Percentiles rank a stretch among this genome's conserved stretches.
These are phyloP conservation scores for Sarocladium oryzae DNA, from an alignment of 2,329 filamentous ascomycete genomes.

Conservation along the genomic window DNA sequence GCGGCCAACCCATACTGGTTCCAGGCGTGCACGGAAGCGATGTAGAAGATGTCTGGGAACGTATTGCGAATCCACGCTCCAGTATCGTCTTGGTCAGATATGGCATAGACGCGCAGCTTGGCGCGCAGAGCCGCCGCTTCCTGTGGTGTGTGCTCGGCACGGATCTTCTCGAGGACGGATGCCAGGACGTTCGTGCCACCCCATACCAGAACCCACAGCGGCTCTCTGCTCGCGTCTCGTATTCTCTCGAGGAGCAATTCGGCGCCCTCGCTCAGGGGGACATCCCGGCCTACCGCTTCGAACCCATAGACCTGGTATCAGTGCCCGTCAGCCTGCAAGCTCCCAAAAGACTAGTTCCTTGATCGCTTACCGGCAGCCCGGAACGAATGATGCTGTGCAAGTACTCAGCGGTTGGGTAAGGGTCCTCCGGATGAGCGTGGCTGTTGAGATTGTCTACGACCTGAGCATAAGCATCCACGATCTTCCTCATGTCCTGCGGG, in stretches of 20 bases:
- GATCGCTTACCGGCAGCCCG: slow-evolving; percentile 28
- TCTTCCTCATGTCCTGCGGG: slow-evolving; percentile 32
- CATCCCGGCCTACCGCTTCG: slow-evolving; percentile 22
- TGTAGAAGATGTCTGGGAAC: slow-evolving; percentile 50
- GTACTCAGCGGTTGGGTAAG: slow-evolving; percentile 33
- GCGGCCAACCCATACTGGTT: slow-evolving; percentile 47
- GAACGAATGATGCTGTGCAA: slow-evolving; percentile 28
- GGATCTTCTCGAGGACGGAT: slow-evolving; percentile 29
- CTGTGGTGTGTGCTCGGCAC: slow-evolving; percentile 16
- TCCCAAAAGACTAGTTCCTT: too few relatives aligned
- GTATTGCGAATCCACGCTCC: slow-evolving; percentile 48
- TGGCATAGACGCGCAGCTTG: slow-evolving; percentile 45
- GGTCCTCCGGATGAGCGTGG: slow-evolving; percentile 37
- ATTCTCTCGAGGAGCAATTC: slow-evolving; percentile 32
- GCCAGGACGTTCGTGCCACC: slow-evolving; percentile 47
- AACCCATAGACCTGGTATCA: slow-evolving; percentile 24
- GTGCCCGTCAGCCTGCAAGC: neutral
- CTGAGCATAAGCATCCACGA: slow-evolving; percentile 35
- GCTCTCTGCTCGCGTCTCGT: slow-evolving; percentile 20
- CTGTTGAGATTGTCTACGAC: slow-evolving; percentile 40
- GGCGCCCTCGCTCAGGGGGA: slow-evolving; percentile 30
- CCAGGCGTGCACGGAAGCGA: slow-evolving; percentile 49
- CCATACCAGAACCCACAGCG: slow-evolving; percentile 47
- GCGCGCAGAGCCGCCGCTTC: slow-evolving; percentile 29
- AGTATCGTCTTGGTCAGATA: slow-evolving; percentile 54